Percentiles rank a stretch among this genome's conserved stretches.
Evolutionary conservation across 345 rosid genomes (phyloP).

Genomic region (Cardamine resedifolia): DNA sequence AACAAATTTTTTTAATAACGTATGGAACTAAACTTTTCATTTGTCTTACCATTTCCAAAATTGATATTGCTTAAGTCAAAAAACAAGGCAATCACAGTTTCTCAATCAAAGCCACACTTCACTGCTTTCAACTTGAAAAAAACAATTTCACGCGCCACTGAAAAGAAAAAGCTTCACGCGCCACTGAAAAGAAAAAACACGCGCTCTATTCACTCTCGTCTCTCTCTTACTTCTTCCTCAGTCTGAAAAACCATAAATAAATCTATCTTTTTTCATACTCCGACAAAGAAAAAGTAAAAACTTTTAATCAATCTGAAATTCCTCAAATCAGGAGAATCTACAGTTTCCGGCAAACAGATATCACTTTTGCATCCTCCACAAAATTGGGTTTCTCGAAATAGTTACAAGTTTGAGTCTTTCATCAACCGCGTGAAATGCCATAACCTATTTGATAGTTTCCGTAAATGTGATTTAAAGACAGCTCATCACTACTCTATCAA

Average conservation of each 20-base stretch:
- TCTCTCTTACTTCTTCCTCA: constrained; percentile 1
- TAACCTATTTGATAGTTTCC: neutral
- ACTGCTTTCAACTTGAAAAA: constrained; percentile 16
- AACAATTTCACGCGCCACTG: constrained; percentile 26
- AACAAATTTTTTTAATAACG: too few species aligned
- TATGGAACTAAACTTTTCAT: neutral
- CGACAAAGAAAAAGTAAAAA: neutral
- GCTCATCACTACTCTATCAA: constrained; percentile 32
- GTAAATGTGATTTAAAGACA: constrained; percentile 33
- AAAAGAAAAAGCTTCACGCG: too few species aligned
- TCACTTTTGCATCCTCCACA: neutral
- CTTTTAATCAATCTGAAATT: neutral
- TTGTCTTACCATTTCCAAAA: neutral
- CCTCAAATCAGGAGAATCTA: constrained; percentile 4
- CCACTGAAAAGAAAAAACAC: too few species aligned
- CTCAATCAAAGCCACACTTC: constrained; percentile 38
- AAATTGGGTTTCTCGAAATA: constrained; percentile 13
- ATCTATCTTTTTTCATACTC: constrained; percentile 7
- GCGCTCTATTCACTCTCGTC: constrained; percentile 16
- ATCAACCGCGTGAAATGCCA: constrained; percentile 28
- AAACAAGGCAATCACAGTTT: neutral
- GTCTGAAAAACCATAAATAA: constrained; percentile 18
- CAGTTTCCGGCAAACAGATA: neutral
- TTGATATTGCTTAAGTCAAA: neutral
- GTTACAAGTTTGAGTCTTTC: constrained; percentile 19